Conservation (phyloP, 2,329 filamentous ascomycete genomes). For the Lecanoromycetidae sp. region DNA sequence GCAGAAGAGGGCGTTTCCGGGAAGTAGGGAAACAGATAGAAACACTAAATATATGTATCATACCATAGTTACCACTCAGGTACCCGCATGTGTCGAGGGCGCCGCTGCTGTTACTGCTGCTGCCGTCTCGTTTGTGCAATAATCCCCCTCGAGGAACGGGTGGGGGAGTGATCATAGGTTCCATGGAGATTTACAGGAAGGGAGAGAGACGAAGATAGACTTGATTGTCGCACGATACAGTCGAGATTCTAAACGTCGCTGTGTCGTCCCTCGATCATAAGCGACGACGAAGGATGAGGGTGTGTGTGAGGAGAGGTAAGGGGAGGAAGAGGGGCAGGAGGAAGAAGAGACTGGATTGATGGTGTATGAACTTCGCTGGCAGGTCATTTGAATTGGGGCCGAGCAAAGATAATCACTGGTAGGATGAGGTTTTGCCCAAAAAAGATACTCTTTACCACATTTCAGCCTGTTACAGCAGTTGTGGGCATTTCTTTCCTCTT, state of each 20-base stretch:
- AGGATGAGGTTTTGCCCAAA: neutral
- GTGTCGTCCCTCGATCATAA: neutral
- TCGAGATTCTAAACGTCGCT: neutral
- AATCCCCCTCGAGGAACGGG: neutral
- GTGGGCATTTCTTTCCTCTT: neutral
- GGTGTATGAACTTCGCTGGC: too few species aligned
- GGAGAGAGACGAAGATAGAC: neutral
- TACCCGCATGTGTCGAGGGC: conserved; percentile 4
- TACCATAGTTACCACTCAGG: conserved; percentile 6
- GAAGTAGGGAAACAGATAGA: neutral
- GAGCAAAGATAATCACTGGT: too few species aligned
- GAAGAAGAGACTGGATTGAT: neutral
- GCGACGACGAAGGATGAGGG: neutral
- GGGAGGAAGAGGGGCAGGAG: neutral
- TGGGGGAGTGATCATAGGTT: conserved; percentile 1
- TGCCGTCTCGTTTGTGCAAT: conserved; percentile 3
- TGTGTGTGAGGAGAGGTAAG: neutral
- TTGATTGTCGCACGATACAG: neutral
- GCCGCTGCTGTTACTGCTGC: conserved; percentile 1
- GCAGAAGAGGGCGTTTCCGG: neutral
- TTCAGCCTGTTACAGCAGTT: neutral
- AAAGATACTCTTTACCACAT: neutral
- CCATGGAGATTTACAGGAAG: neutral
- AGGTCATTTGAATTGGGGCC: too few species aligned
- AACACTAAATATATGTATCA: neutral